Conservation (phyloP, 1,284 basidiomycete species). For the Puccinia triticina region DNA sequence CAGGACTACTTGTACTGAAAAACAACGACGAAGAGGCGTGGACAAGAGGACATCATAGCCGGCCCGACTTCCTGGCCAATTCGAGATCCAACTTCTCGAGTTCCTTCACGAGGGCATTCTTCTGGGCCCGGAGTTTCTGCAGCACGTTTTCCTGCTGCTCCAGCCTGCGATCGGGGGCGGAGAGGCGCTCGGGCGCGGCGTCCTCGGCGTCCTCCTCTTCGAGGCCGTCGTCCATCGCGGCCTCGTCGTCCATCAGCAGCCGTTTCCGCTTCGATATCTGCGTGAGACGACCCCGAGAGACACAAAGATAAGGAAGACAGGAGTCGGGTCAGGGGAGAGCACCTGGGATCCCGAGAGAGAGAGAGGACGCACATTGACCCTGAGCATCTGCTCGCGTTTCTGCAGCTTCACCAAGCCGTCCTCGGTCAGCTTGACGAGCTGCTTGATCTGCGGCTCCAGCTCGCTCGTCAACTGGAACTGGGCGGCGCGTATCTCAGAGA, state of each 20-base stretch:
- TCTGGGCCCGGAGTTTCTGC: not conserved
- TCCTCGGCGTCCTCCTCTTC: conserved; percentile 1
- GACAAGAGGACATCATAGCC: no score
- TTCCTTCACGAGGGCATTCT: conserved; percentile 7
- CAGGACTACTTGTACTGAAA: not conserved
- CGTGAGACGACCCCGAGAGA: not conserved
- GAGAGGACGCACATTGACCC: conserved; percentile 25
- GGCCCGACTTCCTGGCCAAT: not conserved
- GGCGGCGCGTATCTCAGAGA: conserved; percentile 35
- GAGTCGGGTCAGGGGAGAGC: not conserved
- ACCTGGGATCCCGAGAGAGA: not conserved
- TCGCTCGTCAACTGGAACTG: conserved; percentile 42
- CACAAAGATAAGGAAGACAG: not conserved
- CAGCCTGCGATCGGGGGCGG: not conserved
- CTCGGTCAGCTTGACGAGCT: conserved; percentile 16
- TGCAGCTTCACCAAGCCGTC: conserved; percentile 33
- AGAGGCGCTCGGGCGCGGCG: not conserved
- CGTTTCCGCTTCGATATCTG: conserved; percentile 7
- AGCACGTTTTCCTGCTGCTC: not conserved
- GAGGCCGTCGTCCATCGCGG: no score
- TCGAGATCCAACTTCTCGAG: conserved; percentile 1
- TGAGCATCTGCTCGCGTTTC: conserved; percentile 39
- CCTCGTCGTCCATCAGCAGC: not conserved
- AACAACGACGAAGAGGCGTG: no score
- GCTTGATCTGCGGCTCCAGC: conserved; percentile 41